phyloP scores from a whole-genome alignment of 2,329 filamentous ascomycete genomes.

The Parastagonospora avenae region DNA sequence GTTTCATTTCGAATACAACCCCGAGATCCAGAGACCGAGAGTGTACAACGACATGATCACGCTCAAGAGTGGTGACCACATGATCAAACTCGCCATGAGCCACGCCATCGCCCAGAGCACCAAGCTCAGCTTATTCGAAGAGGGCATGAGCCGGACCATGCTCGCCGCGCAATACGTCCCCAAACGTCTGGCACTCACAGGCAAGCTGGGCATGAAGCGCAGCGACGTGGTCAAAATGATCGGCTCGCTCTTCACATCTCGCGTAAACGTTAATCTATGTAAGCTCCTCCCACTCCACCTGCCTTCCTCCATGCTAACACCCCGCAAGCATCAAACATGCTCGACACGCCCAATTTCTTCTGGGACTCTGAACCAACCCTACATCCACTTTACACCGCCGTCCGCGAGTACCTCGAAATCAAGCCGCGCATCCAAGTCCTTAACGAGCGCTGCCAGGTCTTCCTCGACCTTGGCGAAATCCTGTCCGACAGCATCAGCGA shows the following conservation, averaged over 20 bases:
- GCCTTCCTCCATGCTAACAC: slow-evolving; percentile 4
- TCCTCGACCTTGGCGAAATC: slow-evolving; percentile 94
- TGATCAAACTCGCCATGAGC: slow-evolving; percentile 98
- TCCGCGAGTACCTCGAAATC: slow-evolving; percentile 97
- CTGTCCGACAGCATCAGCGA: slow-evolving; percentile 90
- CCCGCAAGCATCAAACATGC: slow-evolving; percentile 84
- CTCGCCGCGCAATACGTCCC: slow-evolving; percentile 89
- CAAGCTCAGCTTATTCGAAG: slow-evolving; percentile 94
- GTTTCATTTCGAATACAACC: slow-evolving; percentile 97
- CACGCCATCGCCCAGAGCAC: slow-evolving; percentile 98
- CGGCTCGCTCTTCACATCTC: slow-evolving; percentile 86
- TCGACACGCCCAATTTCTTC: slow-evolving; percentile 96
- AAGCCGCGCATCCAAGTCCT: slow-evolving; percentile 94
- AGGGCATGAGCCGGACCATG: slow-evolving; percentile 95
- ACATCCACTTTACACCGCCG: slow-evolving; percentile 90
- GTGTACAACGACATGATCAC: slow-evolving; percentile 99
- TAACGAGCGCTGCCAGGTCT: slow-evolving; percentile 95
- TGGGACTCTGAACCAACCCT: slow-evolving; percentile 97
- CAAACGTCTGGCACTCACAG: slow-evolving; percentile 84
- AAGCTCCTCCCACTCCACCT: slow-evolving; percentile 51
- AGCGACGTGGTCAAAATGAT: slow-evolving; percentile 92
- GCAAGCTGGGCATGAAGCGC: slow-evolving; percentile 86
- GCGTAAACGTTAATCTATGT: slow-evolving; percentile 98
- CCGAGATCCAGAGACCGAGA: slow-evolving; percentile 80
- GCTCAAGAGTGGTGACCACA: slow-evolving; percentile 89